Evolutionary conservation across 2,329 filamentous ascomycete species (phyloP), one percentile per base, ranked within the genome.

Genomic region (Ambrosiella cleistominuta): DNA sequence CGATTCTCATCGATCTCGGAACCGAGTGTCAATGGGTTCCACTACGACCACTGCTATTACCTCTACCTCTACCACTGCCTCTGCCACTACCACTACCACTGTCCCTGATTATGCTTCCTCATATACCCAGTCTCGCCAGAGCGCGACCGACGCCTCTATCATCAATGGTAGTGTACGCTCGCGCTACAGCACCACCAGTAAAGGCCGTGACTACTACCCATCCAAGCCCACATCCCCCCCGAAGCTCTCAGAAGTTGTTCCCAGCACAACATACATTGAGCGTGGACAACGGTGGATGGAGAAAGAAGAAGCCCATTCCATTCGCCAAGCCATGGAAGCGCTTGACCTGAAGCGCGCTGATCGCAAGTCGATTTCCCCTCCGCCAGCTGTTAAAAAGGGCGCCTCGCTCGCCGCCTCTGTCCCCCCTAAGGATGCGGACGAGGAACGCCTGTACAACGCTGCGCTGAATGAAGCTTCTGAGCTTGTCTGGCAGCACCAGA

Each of bases 381-480:
- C 56, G 13, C 47, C 59, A 42, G 61, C 62, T 9, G 64, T 51
- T 37, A n/a, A 50, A 11, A 47, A 47, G 44, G n/a, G 39, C 7
- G 52, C 56, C 2, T 61, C 59, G 13, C 55, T 61, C 37, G 59
- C 59, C 11, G 59, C 59, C 15, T 61, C 59, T 2, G 62, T n/a
- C 63, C 65, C 39, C 58, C 63, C 61, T 6, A 61, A 66, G 45
- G 71, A 74, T 36, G 75, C 81, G 1, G 81, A 83, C 17, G 81
- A 84, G 60, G 68, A 74, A 60, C 78, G 78, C 50, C 68, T 90
- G 54, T 85, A 86, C 66, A 72, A 79, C 11, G 83, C 83, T 45
- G 86, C 86, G 37, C 80, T 87, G 61, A 74, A 88, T 61, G 86
- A 91, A 68, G 86, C 86, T 9, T 82, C 85, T 1, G 85, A 90